Evolutionary conservation across 1,284 basidiomycete species (phyloP).

Genomic region (Tylopilus sp.): DNA sequence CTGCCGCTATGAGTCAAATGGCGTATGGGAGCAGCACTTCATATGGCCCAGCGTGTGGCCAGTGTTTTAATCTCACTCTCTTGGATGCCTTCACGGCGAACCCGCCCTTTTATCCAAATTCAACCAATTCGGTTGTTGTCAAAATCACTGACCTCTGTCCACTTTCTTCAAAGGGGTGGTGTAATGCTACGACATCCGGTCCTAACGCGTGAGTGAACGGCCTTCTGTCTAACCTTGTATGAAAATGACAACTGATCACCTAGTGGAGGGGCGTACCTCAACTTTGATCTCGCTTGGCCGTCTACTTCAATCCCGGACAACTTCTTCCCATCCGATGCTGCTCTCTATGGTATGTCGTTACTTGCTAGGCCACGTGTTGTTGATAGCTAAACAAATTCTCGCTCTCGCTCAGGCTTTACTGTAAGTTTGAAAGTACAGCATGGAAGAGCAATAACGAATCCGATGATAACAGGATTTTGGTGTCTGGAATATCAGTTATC

Average conservation of each 20-base stretch:
- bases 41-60: constrained; percentile 80
- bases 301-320: constrained; percentile 73
- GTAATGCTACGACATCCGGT: constrained; percentile 67
- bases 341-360: constrained; percentile 62
- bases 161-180: constrained; percentile 69
- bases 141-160: constrained; percentile 84
- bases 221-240: not conserved
- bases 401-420: constrained; percentile 49
- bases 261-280: constrained; percentile 74
- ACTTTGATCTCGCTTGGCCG: constrained; percentile 83
- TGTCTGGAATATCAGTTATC: constrained; percentile 83
- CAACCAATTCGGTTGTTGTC: constrained; percentile 71
- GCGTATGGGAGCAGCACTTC: constrained; percentile 79
- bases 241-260: constrained; percentile 6
- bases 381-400: constrained; percentile 10
- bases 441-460: not conserved
- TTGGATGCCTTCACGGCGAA: constrained; percentile 71
- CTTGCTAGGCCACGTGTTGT: not conserved
- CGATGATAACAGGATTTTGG: constrained; percentile 72
- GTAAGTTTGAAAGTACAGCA: constrained; percentile 40
- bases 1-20: constrained; percentile 80
- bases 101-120: constrained; percentile 76
- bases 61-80: constrained; percentile 81
- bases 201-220: constrained; percentile 66
- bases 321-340: constrained; percentile 78